Evolutionary conservation across 2,329 filamentous ascomycete genomes (phyloP), one percentile per base, ranked within the genome.

Genomic region (Cyanodermella asteris): DNA sequence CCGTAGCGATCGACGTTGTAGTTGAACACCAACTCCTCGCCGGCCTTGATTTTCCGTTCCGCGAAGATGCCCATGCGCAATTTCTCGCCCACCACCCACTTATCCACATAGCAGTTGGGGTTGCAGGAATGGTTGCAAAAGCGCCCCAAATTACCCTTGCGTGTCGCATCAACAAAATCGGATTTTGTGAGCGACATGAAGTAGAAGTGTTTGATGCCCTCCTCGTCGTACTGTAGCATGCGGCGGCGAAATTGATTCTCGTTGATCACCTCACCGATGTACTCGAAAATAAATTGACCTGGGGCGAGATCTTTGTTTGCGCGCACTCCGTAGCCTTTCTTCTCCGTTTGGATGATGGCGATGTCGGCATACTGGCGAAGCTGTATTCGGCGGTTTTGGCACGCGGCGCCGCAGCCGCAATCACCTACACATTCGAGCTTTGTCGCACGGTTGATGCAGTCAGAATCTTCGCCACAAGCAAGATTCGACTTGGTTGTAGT

Each of bases 101-200:
- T 97, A 60, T 97, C 87, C 34, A 97, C 84, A 49, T 91, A 94
- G 52, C 82, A 94, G 45, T 97, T 97, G 11, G 87, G 87, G 46
- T 87, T 91, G 61, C 87, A 97, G 6, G 87, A 94, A 48, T 97
- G 87, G 43, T 97, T 97, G 64, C 87, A 97, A 44, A 97, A 97
- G 16, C 87, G 72, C 25, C 82, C 87, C 5, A 97, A 64, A 38
- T 94, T 94, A 25, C 87, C 87, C 46, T 80, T 91, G 45, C 87
- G 91, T 7, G 87, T 97, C 13, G 87, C 87, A 51, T 97, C 87
- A 30, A 97, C 81, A 43, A 94, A 97, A 47, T 94, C 87, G 41
- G 72, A 77, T 47, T 91, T 91, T 43, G 70, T 91, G 33, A 97
- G 69, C 15, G 87, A 94, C 87, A 97, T 97, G 56, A 97, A 97